Evolutionary conservation across 176 grass and related monocot genomes (phyloP).

Genomic region (Oryza coarctata): DNA sequence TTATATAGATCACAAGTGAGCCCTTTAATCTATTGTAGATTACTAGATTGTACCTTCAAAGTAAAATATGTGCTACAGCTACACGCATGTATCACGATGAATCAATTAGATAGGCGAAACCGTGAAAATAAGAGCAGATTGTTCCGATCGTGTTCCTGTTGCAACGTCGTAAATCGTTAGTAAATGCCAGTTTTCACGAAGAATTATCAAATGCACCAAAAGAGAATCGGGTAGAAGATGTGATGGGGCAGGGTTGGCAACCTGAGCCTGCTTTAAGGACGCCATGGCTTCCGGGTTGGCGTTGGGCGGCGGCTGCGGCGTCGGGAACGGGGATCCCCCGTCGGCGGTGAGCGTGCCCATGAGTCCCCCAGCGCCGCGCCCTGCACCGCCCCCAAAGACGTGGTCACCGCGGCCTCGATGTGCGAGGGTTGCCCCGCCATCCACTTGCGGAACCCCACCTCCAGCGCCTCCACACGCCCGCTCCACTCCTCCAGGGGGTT

Average conservation of each 20-base stretch:
- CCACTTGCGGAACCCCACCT: constrained; percentile 64
- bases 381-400: constrained; percentile 60
- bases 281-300: constrained; percentile 60
- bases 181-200: neutral
- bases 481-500: constrained; percentile 36
- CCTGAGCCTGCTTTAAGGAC: constrained; percentile 71
- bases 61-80: neutral
- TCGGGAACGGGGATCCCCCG: constrained; percentile 42
- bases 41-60: neutral
- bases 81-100: neutral
- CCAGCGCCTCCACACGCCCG: constrained; percentile 42
- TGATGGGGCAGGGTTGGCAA: constrained; percentile 15
- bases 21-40: neutral
- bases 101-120: neutral
- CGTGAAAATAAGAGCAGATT: neutral
- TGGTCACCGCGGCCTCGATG: constrained; percentile 65
- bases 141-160: neutral
- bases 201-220: neutral
- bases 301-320: constrained; percentile 46
- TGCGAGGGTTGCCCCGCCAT: constrained; percentile 66
- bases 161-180: constrained; percentile 6
- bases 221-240: neutral
- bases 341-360: constrained; percentile 59
- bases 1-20: neutral
- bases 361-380: constrained; percentile 59